phyloP scores from a whole-genome alignment of 192 early-diverging fungal genomes.

The Dissophora globulifera region DNA sequence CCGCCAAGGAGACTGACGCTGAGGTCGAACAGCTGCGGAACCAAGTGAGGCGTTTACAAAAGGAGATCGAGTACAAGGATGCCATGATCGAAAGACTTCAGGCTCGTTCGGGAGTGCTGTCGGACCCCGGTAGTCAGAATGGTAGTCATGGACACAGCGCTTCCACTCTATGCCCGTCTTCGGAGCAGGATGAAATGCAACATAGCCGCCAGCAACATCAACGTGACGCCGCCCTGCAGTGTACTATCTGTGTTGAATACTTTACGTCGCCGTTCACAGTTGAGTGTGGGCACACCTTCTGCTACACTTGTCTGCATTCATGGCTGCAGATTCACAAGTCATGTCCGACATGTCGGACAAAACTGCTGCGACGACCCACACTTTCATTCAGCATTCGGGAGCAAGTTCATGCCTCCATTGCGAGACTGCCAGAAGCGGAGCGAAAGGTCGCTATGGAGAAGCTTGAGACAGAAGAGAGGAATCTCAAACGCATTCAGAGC shows the following conservation, averaged over 20 bases:
- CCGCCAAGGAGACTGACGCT: slow-evolving; percentile 33
- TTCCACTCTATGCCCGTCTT: too few relatives aligned
- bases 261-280: slow-evolving; percentile 50
- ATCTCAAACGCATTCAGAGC: slow-evolving; percentile 11
- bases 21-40: slow-evolving; percentile 37
- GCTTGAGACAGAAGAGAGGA: slow-evolving; percentile 24
- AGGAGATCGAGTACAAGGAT: slow-evolving; percentile 49
- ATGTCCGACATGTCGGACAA: slow-evolving; percentile 52
- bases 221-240: slow-evolving; percentile 40
- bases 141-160: too few relatives aligned
- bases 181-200: too few relatives aligned
- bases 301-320: slow-evolving; percentile 47
- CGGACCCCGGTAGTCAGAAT: too few relatives aligned
- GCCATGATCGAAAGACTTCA: slow-evolving; percentile 37
- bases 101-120: not conserved
- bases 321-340: slow-evolving; percentile 53
- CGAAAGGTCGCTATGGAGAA: slow-evolving; percentile 4
- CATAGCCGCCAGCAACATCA: not conserved
- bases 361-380: slow-evolving; percentile 37
- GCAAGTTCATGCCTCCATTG: slow-evolving; percentile 45
- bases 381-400: slow-evolving; percentile 50
- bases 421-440: slow-evolving; percentile 30
- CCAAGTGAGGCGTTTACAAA: slow-evolving; percentile 30
- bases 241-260: slow-evolving; percentile 52
- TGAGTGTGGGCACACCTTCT: slow-evolving; percentile 56